phyloP scores from a whole-genome alignment of 495 filamentous ascomycete species.

The Neurospora sp. region DNA sequence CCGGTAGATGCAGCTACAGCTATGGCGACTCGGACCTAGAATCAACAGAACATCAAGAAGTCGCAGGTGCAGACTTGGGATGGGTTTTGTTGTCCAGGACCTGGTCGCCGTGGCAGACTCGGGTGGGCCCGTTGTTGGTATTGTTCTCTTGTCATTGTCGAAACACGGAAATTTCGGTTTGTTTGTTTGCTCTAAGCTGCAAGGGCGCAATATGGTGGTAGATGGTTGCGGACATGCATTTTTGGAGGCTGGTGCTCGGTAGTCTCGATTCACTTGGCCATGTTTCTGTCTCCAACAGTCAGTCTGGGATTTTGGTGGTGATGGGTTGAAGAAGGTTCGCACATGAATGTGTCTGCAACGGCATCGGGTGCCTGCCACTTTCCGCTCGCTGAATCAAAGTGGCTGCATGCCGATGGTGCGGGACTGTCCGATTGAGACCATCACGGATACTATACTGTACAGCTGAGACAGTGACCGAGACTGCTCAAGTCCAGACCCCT shows the following conservation, averaged over 20 bases:
- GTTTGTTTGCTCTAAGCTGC: background rate
- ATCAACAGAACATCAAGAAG: background rate
- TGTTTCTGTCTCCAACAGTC: background rate
- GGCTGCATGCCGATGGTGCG: background rate
- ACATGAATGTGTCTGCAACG: background rate
- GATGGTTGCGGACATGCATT: background rate
- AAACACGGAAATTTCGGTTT: background rate
- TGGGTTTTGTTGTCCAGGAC: background rate
- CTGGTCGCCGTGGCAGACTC: background rate
- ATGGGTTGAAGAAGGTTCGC: background rate
- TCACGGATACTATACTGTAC: background rate
- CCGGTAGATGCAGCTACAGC: background rate
- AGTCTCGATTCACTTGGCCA: background rate
- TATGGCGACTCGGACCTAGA: rapidly evolving
- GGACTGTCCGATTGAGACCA: background rate
- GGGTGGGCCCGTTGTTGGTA: background rate
- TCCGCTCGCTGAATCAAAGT: background rate
- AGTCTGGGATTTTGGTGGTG: background rate
- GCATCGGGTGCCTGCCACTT: background rate
- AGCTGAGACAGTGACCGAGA: background rate
- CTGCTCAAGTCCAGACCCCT: background rate
- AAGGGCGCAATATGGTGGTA: background rate
- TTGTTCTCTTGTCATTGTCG: background rate
- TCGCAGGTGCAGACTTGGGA: background rate
- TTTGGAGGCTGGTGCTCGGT: background rate